Base-by-base conservation (phyloP, 768 basidiomycete species). In the Mycena capillaripes region DNA sequence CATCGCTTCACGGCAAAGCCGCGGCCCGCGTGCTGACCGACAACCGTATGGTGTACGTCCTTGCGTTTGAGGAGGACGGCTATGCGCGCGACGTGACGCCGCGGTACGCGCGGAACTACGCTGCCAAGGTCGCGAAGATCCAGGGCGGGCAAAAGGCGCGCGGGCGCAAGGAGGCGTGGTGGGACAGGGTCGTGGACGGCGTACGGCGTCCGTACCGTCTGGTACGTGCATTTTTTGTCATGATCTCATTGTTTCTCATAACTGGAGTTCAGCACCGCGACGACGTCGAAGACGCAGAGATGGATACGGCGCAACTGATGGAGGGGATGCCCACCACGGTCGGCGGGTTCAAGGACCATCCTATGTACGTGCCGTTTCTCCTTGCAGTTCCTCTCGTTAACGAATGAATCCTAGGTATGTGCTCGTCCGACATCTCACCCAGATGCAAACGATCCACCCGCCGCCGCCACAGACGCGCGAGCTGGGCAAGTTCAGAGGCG, bases 241-340 rank as follows among this genome's bases (percentile, higher is more conserved):
- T 79, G 60, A 75, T n/a, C 23, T 32, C 52, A 60, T 42, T 73
- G 44, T 60, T 48, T 53, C 75, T 76, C 73, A 78, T 74, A 40
- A 77, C 66, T 55, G 61, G 58, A 63, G 53, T 61, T 16, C 63
- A 98, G 97, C 89, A 96, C 80, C 90, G 98, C 71, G 97, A 99
- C 80, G 95, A 97, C 74, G 80, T 94, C 8, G 98, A 99, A 82
- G 96, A 98, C 76, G 93, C 95, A 29, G 96, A 98, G 81, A 84
- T 99, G 27, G 86, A 93, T 70, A 84, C 84, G 0, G 90, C 90
- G 70, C 93, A 95, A 79, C 80, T 94, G 79, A 92, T 88, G 56
- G 97, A 97, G 82, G 96, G 93, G 29, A 98, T 99, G 96, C 98
- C 98, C 0, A 92, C 91, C 21, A 92, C 93, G 14, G 87, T 99